phyloP scores from a whole-genome alignment of 2,329 filamentous ascomycete genomes.

The Venturia asperata region DNA sequence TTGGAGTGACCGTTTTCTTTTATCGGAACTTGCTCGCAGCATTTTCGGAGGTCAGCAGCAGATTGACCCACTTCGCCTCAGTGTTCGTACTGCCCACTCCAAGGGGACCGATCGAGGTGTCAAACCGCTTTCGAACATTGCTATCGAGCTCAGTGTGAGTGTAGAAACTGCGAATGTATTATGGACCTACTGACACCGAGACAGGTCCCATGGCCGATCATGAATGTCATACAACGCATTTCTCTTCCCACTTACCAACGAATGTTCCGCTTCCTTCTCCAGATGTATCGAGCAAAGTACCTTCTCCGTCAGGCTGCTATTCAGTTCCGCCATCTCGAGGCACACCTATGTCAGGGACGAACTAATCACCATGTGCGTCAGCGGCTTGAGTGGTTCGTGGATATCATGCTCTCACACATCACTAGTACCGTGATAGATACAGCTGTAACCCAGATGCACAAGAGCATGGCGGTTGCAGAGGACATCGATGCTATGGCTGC shows the following conservation, averaged over 20 bases:
- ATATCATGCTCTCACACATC: slow-evolving; percentile 67
- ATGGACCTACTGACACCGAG: slow-evolving; percentile 22
- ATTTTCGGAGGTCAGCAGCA: slow-evolving; percentile 51
- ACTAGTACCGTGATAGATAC: slow-evolving; percentile 64
- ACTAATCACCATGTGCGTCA: slow-evolving; percentile 41
- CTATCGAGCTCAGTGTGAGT: slow-evolving; percentile 59
- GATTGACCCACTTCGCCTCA: slow-evolving; percentile 56
- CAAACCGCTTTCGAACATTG: slow-evolving; percentile 55
- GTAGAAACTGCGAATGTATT: slow-evolving; percentile 46
- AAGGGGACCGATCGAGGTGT: slow-evolving; percentile 52
- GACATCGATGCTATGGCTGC: slow-evolving; percentile 78
- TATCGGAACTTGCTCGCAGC: slow-evolving; percentile 71
- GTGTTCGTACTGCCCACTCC: slow-evolving; percentile 46
- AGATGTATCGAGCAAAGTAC: slow-evolving; percentile 64
- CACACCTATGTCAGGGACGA: slow-evolving; percentile 24
- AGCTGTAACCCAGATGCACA: slow-evolving; percentile 50
- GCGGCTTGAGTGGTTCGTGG: slow-evolving; percentile 70
- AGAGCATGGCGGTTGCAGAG: slow-evolving; percentile 51
- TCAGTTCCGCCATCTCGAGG: slow-evolving; percentile 24
- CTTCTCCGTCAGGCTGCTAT: slow-evolving; percentile 51
- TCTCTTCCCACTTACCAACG: slow-evolving; percentile 61
- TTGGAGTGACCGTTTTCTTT: slow-evolving; percentile 76
- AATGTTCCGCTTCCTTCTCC: slow-evolving; percentile 69
- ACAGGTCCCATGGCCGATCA: slow-evolving; percentile 49
- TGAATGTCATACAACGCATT: slow-evolving; percentile 64